Evolutionary conservation across 176 grass and related monocot genomes (phyloP), one percentile per base, ranked within the genome.

Genomic region (Ananas comosus): DNA sequence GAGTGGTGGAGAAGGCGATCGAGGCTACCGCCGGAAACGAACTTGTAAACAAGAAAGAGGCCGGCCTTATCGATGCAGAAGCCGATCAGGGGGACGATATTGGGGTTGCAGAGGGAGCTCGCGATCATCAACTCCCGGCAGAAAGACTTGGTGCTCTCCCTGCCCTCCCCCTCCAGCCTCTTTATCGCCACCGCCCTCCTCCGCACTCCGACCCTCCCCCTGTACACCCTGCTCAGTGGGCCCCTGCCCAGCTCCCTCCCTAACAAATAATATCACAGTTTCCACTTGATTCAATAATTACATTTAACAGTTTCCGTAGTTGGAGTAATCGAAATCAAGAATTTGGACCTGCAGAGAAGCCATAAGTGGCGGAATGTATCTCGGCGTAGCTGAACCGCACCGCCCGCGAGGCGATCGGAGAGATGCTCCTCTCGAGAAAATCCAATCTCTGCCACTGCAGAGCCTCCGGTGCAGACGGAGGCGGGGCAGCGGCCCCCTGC

Each of bases 41-140:
- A 85, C 51, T 75, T 72, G 65, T 85, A 85, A 8, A 85, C 83
- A 63, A 85, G 72, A 71, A 85, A 85, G 49, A 85, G 78, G 13
- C 83, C 83, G 29, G 72, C 68, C 53, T 80, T 80, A 19, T 80
- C 78, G n/a, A 85, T 48, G 6, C 78, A 85, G 68, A 76, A 85
- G 10, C 83, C 83, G n/a, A 85, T 70, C 56, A 85, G 64, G 67
- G 83, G 67, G 28, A 80, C 83, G 27, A 85, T 79, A 13, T 76
- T 71, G 51, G 67, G 68, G 64, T 80, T 63, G 48, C 68, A 64
- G 21, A 85, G 66, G 4, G 78, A 85, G 47, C 77, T 66, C 13
- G 77, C 78, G 22, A 85, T 80, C 67, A 75, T 67, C 67, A 85
- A 63, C 72, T 85, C 83, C 49, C 83, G 65, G 72, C 78, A 80